Conservation (phyloP, 495 filamentous ascomycete genomes). For the Lasiosphaeria miniovina region DNA sequence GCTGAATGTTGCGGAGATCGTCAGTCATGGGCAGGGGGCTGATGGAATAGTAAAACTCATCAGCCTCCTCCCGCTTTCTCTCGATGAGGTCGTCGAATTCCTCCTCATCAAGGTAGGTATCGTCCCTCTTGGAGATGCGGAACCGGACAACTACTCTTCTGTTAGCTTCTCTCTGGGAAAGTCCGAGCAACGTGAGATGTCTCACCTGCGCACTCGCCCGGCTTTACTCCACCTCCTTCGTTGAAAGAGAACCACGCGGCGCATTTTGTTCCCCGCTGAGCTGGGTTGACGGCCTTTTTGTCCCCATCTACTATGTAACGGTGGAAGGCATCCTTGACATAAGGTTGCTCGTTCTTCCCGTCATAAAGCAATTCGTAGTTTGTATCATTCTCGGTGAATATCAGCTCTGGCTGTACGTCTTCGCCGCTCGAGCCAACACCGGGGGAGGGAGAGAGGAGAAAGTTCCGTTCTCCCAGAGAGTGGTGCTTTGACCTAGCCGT, state of each 20-base stretch:
- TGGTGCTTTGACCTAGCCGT: slow-evolving; percentile 70
- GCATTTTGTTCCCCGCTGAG: slow-evolving; percentile 77
- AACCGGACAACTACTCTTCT: slow-evolving; percentile 73
- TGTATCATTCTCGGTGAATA: slow-evolving; percentile 96
- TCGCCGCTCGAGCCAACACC: slow-evolving; percentile 71
- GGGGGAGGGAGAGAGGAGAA: slow-evolving; percentile 85
- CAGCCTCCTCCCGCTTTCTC: slow-evolving; percentile 76
- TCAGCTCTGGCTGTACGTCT: slow-evolving; percentile 75
- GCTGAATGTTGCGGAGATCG: slow-evolving; percentile 90
- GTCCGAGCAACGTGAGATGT: background rate
- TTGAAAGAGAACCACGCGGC: slow-evolving; percentile 92
- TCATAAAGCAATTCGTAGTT: slow-evolving; percentile 76
- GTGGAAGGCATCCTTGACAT: slow-evolving; percentile 96
- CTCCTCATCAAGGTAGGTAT: slow-evolving; percentile 84
- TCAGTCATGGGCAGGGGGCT: slow-evolving; percentile 93
- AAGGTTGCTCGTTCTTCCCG: slow-evolving; percentile 72
- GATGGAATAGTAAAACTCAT: slow-evolving; percentile 92
- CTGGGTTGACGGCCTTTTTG: slow-evolving; percentile 76
- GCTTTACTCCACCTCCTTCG: slow-evolving; percentile 77
- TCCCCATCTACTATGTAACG: slow-evolving; percentile 79
- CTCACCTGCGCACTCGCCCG: slow-evolving; percentile 77
- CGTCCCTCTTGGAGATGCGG: slow-evolving; percentile 69
- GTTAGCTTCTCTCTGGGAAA: slow-evolving; percentile 9
- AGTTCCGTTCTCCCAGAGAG: slow-evolving; percentile 76
- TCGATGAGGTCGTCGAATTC: slow-evolving; percentile 89